phyloP scores from a whole-genome alignment of 192 early-diverging fungal species.

The Backusella morwellensis region DNA sequence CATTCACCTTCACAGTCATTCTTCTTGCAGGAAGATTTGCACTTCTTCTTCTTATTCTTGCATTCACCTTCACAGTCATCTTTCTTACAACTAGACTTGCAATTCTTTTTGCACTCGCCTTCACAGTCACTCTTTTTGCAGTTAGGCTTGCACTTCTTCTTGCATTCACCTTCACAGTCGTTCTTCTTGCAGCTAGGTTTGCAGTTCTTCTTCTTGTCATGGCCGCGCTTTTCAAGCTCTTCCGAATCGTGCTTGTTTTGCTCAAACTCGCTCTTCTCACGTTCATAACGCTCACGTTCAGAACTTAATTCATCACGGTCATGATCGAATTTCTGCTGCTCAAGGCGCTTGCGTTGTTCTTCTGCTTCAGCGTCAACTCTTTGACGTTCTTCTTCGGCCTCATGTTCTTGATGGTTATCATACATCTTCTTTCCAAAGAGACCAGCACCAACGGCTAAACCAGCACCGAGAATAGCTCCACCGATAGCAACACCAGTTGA shows the following conservation, averaged over 20 bases:
- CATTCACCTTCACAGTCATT: slow-evolving; percentile 2
- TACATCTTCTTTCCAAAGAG: slow-evolving; percentile 43
- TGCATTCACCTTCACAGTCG: not conserved
- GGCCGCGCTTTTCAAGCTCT: not conserved
- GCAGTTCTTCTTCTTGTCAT: not conserved
- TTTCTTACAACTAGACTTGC: not conserved
- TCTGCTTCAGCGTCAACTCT: slow-evolving; percentile 26
- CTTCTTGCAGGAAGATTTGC: not conserved
- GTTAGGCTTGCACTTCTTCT: not conserved
- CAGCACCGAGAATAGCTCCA: slow-evolving; percentile 38
- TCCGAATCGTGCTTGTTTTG: not conserved
- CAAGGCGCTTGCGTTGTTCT: slow-evolving; percentile 17
- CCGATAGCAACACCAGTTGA: slow-evolving; percentile 35
- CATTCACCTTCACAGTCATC: not conserved
- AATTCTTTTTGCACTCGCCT: not conserved
- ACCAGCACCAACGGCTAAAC: slow-evolving; percentile 43
- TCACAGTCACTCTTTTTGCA: not conserved
- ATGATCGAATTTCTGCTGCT: slow-evolving; percentile 9
- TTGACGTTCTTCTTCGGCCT: slow-evolving; percentile 32
- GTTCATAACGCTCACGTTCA: slow-evolving; percentile 14
- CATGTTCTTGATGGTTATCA: slow-evolving; percentile 32
- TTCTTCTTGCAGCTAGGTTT: not conserved
- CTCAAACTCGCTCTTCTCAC: not conserved
- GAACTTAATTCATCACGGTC: slow-evolving; percentile 19
- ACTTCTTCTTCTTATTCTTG: slow-evolving; percentile 8